Conservation (phyloP, 1,284 basidiomycete genomes). For the Rhodofomes roseus region DNA sequence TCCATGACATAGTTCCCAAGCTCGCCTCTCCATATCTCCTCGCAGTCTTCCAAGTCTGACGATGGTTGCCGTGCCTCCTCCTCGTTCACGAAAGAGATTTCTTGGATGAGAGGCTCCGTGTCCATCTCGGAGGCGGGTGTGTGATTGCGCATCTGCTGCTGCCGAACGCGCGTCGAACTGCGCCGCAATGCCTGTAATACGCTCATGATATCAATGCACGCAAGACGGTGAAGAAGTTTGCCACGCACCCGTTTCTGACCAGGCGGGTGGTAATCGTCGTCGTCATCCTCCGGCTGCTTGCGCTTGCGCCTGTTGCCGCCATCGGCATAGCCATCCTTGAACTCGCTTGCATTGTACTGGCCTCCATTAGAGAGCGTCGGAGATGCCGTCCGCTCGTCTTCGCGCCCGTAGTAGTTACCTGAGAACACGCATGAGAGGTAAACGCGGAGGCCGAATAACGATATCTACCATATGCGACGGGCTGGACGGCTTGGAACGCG, state of each 20-base stretch:
- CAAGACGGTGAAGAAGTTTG: background rate
- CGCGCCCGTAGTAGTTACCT: conserved; percentile 29
- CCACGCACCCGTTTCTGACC: conserved; percentile 50
- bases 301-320: conserved; percentile 46
- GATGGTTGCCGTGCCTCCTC: conserved; percentile 49
- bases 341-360: conserved; percentile 16
- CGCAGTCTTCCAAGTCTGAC: conserved; percentile 75
- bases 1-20: conserved; percentile 64
- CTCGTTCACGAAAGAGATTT: conserved; percentile 37
- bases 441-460: conserved; percentile 13
- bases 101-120: conserved; percentile 25
- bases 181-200: conserved; percentile 35
- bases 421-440: background rate
- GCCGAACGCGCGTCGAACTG: conserved; percentile 39
- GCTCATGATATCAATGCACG: conserved; percentile 4
- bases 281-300: conserved; percentile 43
- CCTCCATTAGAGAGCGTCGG: conserved; percentile 25
- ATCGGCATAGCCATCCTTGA: conserved; percentile 38
- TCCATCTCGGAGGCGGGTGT: conserved; percentile 36
- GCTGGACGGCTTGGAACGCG: conserved; percentile 32
- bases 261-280: conserved; percentile 52
- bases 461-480: conserved; percentile 24
- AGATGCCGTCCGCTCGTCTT: conserved; percentile 25
- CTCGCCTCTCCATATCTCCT: conserved; percentile 69
- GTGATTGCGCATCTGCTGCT: conserved; percentile 31